These are phyloP conservation scores for Cercospora zeina DNA, from an alignment of 2,329 filamentous ascomycete genomes.

Conservation along the genomic window DNA sequence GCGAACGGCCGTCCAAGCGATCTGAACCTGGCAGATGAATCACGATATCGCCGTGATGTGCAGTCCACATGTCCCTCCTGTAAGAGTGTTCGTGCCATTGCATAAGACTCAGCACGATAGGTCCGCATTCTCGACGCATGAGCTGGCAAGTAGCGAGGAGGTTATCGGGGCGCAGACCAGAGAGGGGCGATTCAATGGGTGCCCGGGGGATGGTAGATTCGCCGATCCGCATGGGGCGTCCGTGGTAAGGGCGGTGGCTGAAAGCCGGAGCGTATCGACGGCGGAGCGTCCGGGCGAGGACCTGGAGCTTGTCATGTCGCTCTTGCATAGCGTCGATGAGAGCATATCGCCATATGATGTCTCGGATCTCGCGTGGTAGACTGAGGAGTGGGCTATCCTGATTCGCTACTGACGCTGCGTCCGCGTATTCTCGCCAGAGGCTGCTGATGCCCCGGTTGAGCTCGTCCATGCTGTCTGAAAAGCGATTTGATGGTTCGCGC, in stretches of 20 bases:
- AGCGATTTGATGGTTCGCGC: not conserved
- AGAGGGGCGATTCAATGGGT: not conserved
- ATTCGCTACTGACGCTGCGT: not conserved
- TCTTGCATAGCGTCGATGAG: not conserved
- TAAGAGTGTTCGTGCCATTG: not conserved
- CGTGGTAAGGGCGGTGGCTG: not conserved
- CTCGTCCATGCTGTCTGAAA: not conserved
- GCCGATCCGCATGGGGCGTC: not conserved
- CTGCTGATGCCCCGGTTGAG: not conserved
- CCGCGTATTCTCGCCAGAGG: not conserved
- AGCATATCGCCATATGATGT: not conserved
- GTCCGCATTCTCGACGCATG: not conserved
- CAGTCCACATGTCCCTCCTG: not conserved
- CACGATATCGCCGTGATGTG: not conserved
- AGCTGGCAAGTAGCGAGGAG: not conserved
- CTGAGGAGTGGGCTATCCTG: not conserved
- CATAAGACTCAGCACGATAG: not conserved
- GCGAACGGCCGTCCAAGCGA: not conserved
- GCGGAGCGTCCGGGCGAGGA: not conserved
- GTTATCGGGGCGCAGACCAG: not conserved
- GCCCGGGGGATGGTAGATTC: not conserved
- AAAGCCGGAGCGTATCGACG: not conserved
- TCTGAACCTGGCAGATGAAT: not conserved
- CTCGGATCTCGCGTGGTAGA: not conserved
- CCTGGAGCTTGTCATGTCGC: not conserved